Evolutionary conservation across 2,329 filamentous ascomycete genomes (phyloP), one percentile per base, ranked within the genome.

Genomic region (Cladosporium sp.): DNA sequence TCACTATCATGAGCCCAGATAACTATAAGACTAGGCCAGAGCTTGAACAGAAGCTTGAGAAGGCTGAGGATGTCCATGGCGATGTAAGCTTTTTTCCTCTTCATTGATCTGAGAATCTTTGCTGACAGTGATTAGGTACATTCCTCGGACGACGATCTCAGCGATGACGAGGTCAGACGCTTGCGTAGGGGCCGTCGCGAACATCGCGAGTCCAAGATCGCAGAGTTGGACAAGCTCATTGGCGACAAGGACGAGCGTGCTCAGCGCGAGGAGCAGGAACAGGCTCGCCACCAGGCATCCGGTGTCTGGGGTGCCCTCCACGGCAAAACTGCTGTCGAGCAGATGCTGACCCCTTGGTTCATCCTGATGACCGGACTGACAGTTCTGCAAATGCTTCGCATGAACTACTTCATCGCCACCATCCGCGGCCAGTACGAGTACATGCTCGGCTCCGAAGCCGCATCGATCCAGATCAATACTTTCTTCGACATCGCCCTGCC

Each of bases 401-500:
- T 95, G 78, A 95, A 95, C 71, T 95, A 89, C 73, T 95, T 95
- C 68, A 88, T 95, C 54, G 88, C 90, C 3, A 95, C 89, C 5
- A 85, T 95, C 58, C 79, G 86, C 3, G 76, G 83, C 2, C 90
- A 95, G 68, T 95, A 95, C 70, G 80, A 83, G 45, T 85, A 83
- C 62, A 79, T 95, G n/a, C 80, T 95, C 13, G 76, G 76, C 38
- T 82, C 82, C 10, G 73, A 76, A 54, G 67, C 73, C 1, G 76
- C 78, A 52, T 87, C 89, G 0, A 77, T 82, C 11, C 72, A 78
- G 53, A 78, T 95, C 64, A 95, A 95, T 71, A 78, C 85, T 53
- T 85, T 91, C 68, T 95, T 95, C 72, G 90, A 95, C 63, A 71
- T 87, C 31, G 83, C 89, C 16, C 77, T 95, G 2, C 91, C 90